Conservation (phyloP, 139 green algal species). For the Coccomyxa sp. region DNA sequence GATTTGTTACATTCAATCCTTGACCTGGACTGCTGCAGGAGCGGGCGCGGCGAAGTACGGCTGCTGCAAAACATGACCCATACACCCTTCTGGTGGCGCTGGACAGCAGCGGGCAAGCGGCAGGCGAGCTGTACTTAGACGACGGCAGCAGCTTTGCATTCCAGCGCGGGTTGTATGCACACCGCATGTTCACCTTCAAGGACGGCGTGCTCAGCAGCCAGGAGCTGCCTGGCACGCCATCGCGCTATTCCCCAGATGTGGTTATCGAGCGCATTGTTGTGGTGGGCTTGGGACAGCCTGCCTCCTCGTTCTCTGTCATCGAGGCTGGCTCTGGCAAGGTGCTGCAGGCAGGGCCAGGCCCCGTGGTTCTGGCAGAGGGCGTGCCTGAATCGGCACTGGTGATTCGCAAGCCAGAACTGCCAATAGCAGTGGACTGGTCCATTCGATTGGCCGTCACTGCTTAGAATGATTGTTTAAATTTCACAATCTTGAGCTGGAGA, state of each 20-base stretch:
- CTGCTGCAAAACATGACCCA: constrained; percentile 72
- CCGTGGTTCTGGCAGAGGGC: constrained; percentile 21
- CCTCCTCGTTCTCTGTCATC: constrained; percentile 12
- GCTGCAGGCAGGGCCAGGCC: constrained; percentile 23
- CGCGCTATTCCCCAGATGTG: background rate
- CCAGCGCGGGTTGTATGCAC: constrained; percentile 46
- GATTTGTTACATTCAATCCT: too few relatives aligned
- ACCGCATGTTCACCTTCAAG: constrained; percentile 31
- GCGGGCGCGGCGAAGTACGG: constrained; percentile 61
- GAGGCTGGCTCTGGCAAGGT: background rate
- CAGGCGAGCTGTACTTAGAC: constrained; percentile 83
- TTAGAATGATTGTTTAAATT: background rate
- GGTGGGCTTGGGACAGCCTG: constrained; percentile 30
- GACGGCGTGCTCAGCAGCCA: constrained; percentile 27
- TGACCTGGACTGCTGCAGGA: constrained; percentile 35
- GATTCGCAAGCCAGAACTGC: constrained; percentile 46
- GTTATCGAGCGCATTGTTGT: constrained; percentile 45
- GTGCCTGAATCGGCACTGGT: constrained; percentile 33
- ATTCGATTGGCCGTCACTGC: constrained; percentile 14
- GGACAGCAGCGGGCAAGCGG: constrained; percentile 55
- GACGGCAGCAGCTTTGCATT: constrained; percentile 90
- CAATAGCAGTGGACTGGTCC: constrained; percentile 35
- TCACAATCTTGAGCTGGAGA: background rate
- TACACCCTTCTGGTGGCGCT: constrained; percentile 86
- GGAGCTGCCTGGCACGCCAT: constrained; percentile 3